Base-by-base conservation (phyloP, 306 rosid genomes). In the Cucurbita moschata region DNA sequence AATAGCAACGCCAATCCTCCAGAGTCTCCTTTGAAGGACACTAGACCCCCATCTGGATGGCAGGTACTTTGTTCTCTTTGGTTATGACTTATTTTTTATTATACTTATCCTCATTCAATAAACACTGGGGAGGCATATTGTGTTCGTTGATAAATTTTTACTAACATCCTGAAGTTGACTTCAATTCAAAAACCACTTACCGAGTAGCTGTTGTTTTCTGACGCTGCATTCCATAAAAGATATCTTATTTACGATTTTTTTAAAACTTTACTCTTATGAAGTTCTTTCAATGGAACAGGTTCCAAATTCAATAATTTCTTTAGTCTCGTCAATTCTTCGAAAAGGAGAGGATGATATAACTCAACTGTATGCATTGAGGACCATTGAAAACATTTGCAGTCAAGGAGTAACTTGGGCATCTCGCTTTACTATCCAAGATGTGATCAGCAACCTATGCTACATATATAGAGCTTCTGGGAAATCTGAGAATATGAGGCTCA, bases 271-370 rank as follows among this genome's bases (percentile, higher is more conserved):
- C 16, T 30, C 61, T 21, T 49, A 76, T 75, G 19, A 60, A 43
- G 67, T 72, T 54, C 53, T 75, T 76, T 58, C 21, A 47, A 35
- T 52, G 75, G 65, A 18, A 82, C 88, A 94, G 99, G 97, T 94
- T 76, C 78, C 91, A 62, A 94, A 94, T 87, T 82, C 97, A 63
- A 84, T 89, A 79, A 83, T 94, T 63, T 85, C 95, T 54, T 65
- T 91, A 56, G 97, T 94, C 60, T 81, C 99, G 61, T 89, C 96
- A 73, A 81, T 91, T 30, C 80, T 94, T 72, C 87, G 96, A 43
- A 94, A 89, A 82, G 99, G 99, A 62, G 99, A 94, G 84, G 99
- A 94, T 74, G 99, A 91, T 79, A 67, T 91, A 64, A 94, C 96
- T 65, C 97, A 94, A 80, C 81, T 91, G 72, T 91, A 94, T 84